Conservation (phyloP, 768 basidiomycete species). For the Boletus rubescentipes region DNA sequence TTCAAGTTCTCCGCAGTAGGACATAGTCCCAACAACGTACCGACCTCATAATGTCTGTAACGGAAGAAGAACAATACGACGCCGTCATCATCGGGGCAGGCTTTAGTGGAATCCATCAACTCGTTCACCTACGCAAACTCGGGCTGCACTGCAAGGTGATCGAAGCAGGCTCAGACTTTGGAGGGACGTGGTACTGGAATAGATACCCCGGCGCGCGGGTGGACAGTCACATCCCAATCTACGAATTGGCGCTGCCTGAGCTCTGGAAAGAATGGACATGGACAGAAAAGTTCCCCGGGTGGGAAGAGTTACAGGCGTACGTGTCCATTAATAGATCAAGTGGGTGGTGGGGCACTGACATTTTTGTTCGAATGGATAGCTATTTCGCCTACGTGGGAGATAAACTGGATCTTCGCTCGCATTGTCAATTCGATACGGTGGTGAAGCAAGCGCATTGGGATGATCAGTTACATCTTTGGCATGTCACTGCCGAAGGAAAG, state of each 20-base stretch:
- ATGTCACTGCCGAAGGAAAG: constrained; percentile 6
- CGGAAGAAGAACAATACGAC: constrained; percentile 7
- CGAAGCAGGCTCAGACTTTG: constrained; percentile 14
- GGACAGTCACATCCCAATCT: constrained; percentile 8
- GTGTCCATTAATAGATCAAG: not conserved
- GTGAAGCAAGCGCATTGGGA: constrained; percentile 17
- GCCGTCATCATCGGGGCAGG: constrained; percentile 17
- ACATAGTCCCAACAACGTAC: no score
- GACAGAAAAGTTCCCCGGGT: constrained; percentile 11
- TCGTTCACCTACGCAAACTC: constrained; percentile 5
- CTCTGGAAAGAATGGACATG: constrained; percentile 17
- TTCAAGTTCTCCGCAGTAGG: no score
- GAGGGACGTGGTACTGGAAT: constrained; percentile 19
- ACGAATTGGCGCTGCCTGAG: constrained; percentile 9
- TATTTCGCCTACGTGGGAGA: constrained; percentile 12
- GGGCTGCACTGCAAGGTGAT: constrained; percentile 12
- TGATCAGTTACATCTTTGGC: constrained; percentile 12
- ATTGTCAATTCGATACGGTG: constrained; percentile 14
- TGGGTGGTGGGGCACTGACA: not conserved
- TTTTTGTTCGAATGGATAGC: not conserved
- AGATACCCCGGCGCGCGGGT: constrained; percentile 14
- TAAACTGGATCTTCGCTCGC: constrained; percentile 7
- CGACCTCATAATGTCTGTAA: no score
- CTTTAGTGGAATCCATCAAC: constrained; percentile 13
- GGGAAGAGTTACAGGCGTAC: constrained; percentile 12